phyloP scores from a whole-genome alignment of 2,329 filamentous ascomycete genomes.

The Penicillium vulpinum region DNA sequence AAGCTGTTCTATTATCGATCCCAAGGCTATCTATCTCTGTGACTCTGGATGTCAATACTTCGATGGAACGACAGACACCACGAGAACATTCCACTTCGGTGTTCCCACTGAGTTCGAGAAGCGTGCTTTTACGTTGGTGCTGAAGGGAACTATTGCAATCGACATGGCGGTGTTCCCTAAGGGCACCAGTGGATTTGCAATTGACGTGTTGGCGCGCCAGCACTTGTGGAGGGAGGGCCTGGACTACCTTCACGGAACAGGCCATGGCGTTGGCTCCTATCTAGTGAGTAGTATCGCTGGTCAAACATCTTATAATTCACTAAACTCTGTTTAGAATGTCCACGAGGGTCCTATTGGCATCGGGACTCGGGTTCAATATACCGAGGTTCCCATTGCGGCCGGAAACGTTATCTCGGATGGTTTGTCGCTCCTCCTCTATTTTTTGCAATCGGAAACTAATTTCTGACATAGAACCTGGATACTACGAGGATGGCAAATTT shows the following conservation, averaged over 20 bases:
- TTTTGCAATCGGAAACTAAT: not conserved
- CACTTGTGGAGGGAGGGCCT: slow-evolving; percentile 90
- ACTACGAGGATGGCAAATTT: slow-evolving; percentile 93
- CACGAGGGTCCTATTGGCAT: slow-evolving; percentile 97
- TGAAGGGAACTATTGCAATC: slow-evolving; percentile 90
- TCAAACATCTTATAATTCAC: not conserved
- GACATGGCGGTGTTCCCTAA: slow-evolving; percentile 89
- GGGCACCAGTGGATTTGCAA: slow-evolving; percentile 87
- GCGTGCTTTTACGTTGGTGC: slow-evolving; percentile 86
- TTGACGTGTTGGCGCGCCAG: slow-evolving; percentile 86
- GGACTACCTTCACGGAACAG: slow-evolving; percentile 94
- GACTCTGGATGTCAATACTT: slow-evolving; percentile 96
- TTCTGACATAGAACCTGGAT: slow-evolving; percentile 70
- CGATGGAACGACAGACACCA: slow-evolving; percentile 95
- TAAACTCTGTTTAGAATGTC: slow-evolving; percentile 63
- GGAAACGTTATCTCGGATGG: slow-evolving; percentile 91
- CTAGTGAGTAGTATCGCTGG: slow-evolving; percentile 46
- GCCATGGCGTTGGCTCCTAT: slow-evolving; percentile 92
- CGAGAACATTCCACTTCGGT: slow-evolving; percentile 88
- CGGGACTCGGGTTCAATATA: slow-evolving; percentile 85
- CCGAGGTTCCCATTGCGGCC: slow-evolving; percentile 83
- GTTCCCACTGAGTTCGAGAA: slow-evolving; percentile 78
- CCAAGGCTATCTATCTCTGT: slow-evolving; percentile 84
- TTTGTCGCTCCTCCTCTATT: slow-evolving; percentile 21
- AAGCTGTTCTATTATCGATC: slow-evolving; percentile 79